Conservation (phyloP, 2,329 filamentous ascomycete species). For the Colletotrichum theobromicola region DNA sequence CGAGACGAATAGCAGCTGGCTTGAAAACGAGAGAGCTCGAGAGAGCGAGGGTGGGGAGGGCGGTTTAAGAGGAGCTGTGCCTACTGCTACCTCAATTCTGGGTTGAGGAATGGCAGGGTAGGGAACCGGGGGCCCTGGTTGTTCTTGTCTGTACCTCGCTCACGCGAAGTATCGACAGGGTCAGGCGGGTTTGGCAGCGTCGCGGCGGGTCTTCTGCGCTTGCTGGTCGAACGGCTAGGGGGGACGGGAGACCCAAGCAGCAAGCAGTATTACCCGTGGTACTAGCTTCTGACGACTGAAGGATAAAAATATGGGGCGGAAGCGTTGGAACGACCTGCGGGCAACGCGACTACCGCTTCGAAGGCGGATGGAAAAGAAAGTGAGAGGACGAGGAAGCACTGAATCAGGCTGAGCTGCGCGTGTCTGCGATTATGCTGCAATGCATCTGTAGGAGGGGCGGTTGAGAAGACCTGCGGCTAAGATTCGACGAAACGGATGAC, state of each 20-base stretch:
- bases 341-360: slow-evolving; percentile 6
- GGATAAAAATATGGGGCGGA: slow-evolving; percentile 13
- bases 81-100: slow-evolving; percentile 16
- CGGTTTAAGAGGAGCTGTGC: slow-evolving; percentile 35
- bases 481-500: slow-evolving; percentile 18
- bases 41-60: slow-evolving; percentile 31
- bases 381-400: background rate
- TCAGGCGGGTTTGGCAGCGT: slow-evolving; percentile 3
- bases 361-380: background rate
- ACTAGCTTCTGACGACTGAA: background rate
- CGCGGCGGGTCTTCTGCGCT: slow-evolving; percentile 3
- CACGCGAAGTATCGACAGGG: slow-evolving; percentile 16
- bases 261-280: background rate
- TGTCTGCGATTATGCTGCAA: slow-evolving; percentile 14
- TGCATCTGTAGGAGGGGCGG: slow-evolving; percentile 11
- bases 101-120: background rate
- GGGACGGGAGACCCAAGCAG: background rate
- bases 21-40: slow-evolving; percentile 20
- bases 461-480: slow-evolving; percentile 18
- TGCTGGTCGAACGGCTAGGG: slow-evolving; percentile 6
- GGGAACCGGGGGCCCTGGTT: slow-evolving; percentile 22
- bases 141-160: slow-evolving; percentile 12
- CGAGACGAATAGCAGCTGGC: slow-evolving; percentile 25
- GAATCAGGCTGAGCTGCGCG: slow-evolving; percentile 18
- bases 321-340: background rate